Evolutionary conservation across 2,329 filamentous ascomycete genomes (phyloP).

Genomic region (Stagonosporopsis vannaccii): DNA sequence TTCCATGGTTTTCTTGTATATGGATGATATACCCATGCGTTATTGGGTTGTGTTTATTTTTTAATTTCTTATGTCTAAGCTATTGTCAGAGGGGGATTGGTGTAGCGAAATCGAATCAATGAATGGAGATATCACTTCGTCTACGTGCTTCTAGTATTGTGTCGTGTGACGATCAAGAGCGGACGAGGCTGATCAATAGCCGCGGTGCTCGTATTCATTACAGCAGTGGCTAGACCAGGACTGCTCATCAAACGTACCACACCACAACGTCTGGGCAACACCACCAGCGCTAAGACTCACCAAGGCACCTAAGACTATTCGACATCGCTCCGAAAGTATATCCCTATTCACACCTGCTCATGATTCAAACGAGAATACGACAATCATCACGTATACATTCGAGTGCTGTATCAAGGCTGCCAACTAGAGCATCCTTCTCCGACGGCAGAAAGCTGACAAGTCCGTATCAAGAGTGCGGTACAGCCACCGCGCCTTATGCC

Average conservation of each 20-base stretch:
- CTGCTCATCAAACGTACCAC: conserved; percentile 15
- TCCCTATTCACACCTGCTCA: not conserved
- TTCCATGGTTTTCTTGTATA: conserved; percentile 14
- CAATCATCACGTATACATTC: not conserved
- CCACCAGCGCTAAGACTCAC: conserved; percentile 1
- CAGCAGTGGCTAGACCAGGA: not conserved
- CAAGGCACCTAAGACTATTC: not conserved
- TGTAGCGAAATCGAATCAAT: conserved; percentile 13
- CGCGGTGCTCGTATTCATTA: not conserved
- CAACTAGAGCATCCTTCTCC: not conserved
- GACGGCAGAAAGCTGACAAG: not conserved
- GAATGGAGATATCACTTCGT: not conserved
- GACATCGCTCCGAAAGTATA: conserved; percentile 6
- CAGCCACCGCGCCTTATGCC: not conserved
- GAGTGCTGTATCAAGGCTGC: not conserved
- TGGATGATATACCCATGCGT: conserved; percentile 17
- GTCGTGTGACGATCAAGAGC: not conserved
- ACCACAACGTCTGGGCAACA: not conserved
- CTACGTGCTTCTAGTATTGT: not conserved
- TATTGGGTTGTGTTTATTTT: conserved; percentile 16
- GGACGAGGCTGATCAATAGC: not conserved
- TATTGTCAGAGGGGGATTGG: conserved; percentile 10
- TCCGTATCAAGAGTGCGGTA: not conserved
- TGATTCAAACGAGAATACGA: not conserved
- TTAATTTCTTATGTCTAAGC: conserved; percentile 20